Percentiles rank a stretch among this genome's conserved stretches.
These are phyloP conservation scores for Galeopsis tetrahit DNA, from an alignment of 257 asterid species.

Conservation along the genomic window DNA sequence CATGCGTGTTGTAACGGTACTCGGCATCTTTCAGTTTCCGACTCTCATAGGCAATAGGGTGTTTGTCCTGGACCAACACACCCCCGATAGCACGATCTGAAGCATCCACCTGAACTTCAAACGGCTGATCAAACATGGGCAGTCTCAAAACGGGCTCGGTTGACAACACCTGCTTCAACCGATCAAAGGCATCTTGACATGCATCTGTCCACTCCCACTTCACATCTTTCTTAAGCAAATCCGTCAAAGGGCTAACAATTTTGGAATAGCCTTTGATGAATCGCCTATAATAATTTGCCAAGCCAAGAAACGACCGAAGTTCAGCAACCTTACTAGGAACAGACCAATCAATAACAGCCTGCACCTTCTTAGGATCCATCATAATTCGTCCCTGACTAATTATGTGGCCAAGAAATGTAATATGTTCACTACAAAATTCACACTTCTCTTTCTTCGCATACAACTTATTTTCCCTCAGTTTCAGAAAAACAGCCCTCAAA, in stretches of 20 bases:
- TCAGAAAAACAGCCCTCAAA: background rate
- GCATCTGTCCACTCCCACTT: background rate
- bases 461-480: background rate
- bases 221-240: slow-evolving; percentile 15
- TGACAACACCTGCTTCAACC: background rate
- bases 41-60: background rate
- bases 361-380: background rate
- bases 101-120: slow-evolving; percentile 25
- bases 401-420: background rate
- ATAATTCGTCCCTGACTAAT: background rate
- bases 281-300: background rate
- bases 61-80: background rate
- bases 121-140: background rate
- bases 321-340: background rate
- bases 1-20: background rate
- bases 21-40: background rate
- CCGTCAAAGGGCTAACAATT: background rate
- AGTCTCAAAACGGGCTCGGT: background rate
- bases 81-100: background rate
- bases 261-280: background rate
- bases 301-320: background rate
- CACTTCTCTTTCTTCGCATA: background rate
- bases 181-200: background rate
- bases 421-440: background rate
- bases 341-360: background rate